phyloP scores from a whole-genome alignment of 106 monocot genomes.

The Phalaenopsis aphrodite region DNA sequence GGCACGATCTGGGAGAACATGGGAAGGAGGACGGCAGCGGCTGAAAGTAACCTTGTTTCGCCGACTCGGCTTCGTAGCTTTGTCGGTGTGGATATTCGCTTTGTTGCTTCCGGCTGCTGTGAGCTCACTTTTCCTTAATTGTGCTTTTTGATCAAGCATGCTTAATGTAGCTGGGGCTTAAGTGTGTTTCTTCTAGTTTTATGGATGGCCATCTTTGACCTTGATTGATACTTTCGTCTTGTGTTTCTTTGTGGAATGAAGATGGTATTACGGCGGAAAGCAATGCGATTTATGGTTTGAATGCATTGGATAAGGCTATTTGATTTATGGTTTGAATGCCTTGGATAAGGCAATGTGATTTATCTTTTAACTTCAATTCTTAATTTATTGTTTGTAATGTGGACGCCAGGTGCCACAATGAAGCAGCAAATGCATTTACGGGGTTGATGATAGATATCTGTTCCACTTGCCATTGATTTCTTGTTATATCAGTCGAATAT shows the following conservation, averaged over 20 bases:
- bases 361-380: not conserved
- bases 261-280: not conserved
- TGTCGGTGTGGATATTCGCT: constrained; percentile 71
- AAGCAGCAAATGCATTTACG: not conserved
- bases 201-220: not conserved
- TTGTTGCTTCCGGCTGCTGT: constrained; percentile 89
- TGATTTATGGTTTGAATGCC: not conserved
- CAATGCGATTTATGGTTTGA: not conserved
- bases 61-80: constrained; percentile 75
- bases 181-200: not conserved
- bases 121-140: constrained; percentile 2
- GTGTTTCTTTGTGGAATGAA: not conserved
- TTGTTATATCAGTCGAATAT: not conserved
- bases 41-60: constrained; percentile 44
- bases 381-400: not conserved
- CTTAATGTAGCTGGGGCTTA: not conserved
- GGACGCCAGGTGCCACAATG: not conserved
- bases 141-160: not conserved
- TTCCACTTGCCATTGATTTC: not conserved
- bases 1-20: constrained; percentile 65
- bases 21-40: constrained; percentile 32
- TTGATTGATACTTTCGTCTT: not conserved
- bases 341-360: not conserved
- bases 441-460: not conserved
- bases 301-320: not conserved